These are phyloP conservation scores for Apium graveolens DNA, from an alignment of 129 eudicot genomes.

Conservation along the genomic window DNA sequence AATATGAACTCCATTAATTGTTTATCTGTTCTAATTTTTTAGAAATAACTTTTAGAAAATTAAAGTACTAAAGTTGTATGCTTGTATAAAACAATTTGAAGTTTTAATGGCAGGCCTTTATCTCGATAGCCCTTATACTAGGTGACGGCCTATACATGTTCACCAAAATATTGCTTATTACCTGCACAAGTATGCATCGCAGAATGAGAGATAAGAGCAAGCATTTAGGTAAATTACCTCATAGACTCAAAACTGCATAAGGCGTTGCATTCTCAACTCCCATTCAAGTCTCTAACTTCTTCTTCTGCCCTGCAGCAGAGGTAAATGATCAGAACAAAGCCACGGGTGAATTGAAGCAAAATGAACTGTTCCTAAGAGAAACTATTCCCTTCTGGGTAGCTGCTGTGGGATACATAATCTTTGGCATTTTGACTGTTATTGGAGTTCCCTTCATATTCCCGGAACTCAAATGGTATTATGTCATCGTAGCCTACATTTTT, in stretches of 20 bases:
- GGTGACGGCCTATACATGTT: constrained; percentile 84
- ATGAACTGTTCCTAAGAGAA: constrained; percentile 56
- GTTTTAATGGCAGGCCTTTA: constrained; percentile 51
- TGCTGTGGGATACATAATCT: constrained; percentile 40
- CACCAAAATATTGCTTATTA: constrained; percentile 45
- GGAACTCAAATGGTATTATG: constrained; percentile 75
- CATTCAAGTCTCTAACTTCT: neutral
- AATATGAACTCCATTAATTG: neutral
- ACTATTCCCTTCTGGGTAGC: constrained; percentile 60
- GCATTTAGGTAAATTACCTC: constrained; percentile 21
- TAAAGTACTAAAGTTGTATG: neutral
- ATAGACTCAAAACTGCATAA: neutral
- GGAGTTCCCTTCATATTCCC: constrained; percentile 62
- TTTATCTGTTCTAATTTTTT: neutral
- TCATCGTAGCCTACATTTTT: constrained; percentile 54
- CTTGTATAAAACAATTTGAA: neutral
- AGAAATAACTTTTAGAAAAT: neutral
- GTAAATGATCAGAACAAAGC: constrained; percentile 22
- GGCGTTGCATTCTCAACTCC: neutral
- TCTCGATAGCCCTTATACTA: constrained; percentile 68
- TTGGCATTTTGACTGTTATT: constrained; percentile 40
- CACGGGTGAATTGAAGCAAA: constrained; percentile 25
- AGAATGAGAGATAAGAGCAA: constrained; percentile 33
- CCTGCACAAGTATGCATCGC: constrained; percentile 38
- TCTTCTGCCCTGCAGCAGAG: constrained; percentile 13